A percentile compares a stretch with the other conserved stretches of the same genome.
Conservation (phyloP, 495 filamentous ascomycete genomes). For the Halenospora varia region DNA sequence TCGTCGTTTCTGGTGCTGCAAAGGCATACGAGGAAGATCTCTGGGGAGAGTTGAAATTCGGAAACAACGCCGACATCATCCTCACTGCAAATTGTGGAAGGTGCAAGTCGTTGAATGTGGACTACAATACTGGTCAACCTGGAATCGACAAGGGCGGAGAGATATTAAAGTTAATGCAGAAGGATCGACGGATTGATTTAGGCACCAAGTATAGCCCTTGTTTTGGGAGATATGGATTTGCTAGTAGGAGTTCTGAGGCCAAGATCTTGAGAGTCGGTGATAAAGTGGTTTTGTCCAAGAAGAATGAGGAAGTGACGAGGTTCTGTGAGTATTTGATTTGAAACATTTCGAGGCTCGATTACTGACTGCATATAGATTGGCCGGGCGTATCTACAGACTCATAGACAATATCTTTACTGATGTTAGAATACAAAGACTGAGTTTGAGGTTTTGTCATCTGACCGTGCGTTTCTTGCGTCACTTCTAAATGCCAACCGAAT, state of each 20-base stretch:
- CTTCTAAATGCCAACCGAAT: too few species aligned
- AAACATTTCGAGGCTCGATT: neutral
- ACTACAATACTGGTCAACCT: conserved; percentile 69
- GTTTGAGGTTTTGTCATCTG: too few species aligned
- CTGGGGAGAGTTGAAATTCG: conserved; percentile 57
- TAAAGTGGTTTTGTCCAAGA: conserved; percentile 56
- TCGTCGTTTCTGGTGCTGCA: conserved; percentile 60
- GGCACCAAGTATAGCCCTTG: conserved; percentile 74
- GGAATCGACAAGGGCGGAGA: conserved; percentile 59
- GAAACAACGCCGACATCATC: conserved; percentile 38
- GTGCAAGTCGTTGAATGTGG: conserved; percentile 76
- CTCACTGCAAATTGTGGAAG: conserved; percentile 79
- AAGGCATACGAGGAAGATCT: conserved; percentile 78
- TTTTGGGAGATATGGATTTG: conserved; percentile 79
- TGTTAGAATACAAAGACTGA: too few species aligned
- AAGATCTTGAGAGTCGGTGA: conserved; percentile 61
- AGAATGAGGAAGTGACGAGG: conserved; percentile 53
- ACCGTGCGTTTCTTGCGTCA: too few species aligned
- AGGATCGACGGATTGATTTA: conserved; percentile 70
- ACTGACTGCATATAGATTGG: conserved; percentile 15
- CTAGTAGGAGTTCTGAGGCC: conserved; percentile 31
- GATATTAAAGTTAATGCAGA: conserved; percentile 73
- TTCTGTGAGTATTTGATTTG: conserved; percentile 51
- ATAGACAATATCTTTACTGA: too few species aligned
- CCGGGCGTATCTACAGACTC: conserved; percentile 17